Evolutionary conservation across 805 yeast genomes (phyloP), one percentile per base, ranked within the genome.

Genomic region (Komagataella kurtzmanii): DNA sequence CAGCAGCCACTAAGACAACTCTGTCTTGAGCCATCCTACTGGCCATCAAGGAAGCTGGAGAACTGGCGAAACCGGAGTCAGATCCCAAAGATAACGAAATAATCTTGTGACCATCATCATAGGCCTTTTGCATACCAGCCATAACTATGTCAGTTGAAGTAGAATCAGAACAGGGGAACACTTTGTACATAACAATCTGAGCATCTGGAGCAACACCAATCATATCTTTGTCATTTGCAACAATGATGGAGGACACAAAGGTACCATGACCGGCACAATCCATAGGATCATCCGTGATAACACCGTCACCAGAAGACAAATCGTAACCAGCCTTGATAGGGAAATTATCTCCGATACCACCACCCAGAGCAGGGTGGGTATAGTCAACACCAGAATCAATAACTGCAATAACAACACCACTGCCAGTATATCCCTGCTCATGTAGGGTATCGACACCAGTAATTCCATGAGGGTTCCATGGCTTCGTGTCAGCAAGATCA

Each of bases 231-330:
- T 17, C 50, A 10, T 48, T 54, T 47, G 57, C 60, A 23, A 55
- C 54, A 50, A 60, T 57, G 21, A 59, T 51, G 14, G 63, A 55
- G 7, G 62, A 52, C 44, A 57, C 59, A 50, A 56, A 57, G 10
- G 62, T 49, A 30, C 62, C 62, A 48, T 60, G 62, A n/a, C 62
- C 62, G 23, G 52, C 48, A 49, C 60, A 56, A 49, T 59, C 62
- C 44, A 23, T 49, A n/a, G 57, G 54, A 50, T 56, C 52, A 43
- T 51, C 52, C 19, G 44, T 50, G n/a, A 49, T 53, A 10, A 44
- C 50, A 3, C 49, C 45, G 30, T 50, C 46, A 24, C 55, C 54
- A 52, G 53, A 53, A 40, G 50, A 56, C 14, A 47, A 53, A 46
- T 51, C 56, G n/a, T 55, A 43, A 45, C 59, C 61, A 24, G 52